Percentiles rank a stretch among this genome's conserved stretches.
Conservation (phyloP, 202 grass and related monocot genomes). For the Alloteropsis angusta region DNA sequence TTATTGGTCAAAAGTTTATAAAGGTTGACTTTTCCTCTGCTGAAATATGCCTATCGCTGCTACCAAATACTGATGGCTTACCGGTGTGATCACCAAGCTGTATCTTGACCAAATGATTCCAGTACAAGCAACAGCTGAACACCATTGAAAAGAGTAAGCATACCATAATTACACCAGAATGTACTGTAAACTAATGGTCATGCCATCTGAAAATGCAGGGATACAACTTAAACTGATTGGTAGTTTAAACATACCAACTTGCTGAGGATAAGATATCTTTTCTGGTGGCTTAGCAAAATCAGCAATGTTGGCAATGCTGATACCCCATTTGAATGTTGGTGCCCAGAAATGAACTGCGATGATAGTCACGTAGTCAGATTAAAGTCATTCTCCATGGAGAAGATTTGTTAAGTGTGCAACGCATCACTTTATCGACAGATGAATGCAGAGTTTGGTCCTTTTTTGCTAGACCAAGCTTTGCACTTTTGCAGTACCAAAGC, state of each 20-base stretch:
- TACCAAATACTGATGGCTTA: slow-evolving; percentile 22
- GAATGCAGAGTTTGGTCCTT: not conserved
- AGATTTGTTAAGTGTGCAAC: not conserved
- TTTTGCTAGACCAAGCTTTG: not conserved
- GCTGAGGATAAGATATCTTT: slow-evolving; percentile 94
- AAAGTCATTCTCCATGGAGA: not conserved
- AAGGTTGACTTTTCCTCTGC: too few species aligned
- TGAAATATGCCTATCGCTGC: too few species aligned
- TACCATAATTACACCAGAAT: slow-evolving; percentile 12
- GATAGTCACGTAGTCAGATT: not conserved
- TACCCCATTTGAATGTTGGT: slow-evolving; percentile 96
- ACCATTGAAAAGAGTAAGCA: slow-evolving; percentile 8
- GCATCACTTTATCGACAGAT: slow-evolving; percentile 1
- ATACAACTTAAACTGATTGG: not conserved
- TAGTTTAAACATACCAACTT: slow-evolving; percentile 54
- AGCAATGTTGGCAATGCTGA: slow-evolving; percentile 86
- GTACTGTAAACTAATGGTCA: not conserved
- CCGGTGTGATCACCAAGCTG: slow-evolving; percentile 77
- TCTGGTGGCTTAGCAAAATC: slow-evolving; percentile 94
- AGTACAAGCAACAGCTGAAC: slow-evolving; percentile 63
- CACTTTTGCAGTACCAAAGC: not conserved
- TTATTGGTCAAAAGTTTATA: too few species aligned
- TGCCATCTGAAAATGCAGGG: not conserved
- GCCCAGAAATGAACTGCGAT: slow-evolving; percentile 94
- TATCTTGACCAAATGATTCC: slow-evolving; percentile 89